Evolutionary conservation across 2,329 filamentous ascomycete species (phyloP).

Genomic region (Aspergillus sp.): DNA sequence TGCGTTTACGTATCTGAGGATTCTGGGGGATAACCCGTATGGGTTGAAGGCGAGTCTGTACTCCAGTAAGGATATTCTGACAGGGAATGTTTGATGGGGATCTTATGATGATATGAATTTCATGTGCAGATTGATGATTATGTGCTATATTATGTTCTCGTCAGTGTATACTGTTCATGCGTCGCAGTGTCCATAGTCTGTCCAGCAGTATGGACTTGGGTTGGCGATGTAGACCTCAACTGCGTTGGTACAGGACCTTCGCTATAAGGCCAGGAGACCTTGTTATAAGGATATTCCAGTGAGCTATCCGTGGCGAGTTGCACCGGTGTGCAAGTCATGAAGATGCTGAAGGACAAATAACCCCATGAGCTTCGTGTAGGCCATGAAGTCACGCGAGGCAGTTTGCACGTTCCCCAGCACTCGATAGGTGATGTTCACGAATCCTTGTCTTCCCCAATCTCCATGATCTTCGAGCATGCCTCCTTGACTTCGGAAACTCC

Average conservation of each 20-base stretch:
- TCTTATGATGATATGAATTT: background rate
- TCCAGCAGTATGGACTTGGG: background rate
- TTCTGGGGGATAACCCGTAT: conserved; percentile 56
- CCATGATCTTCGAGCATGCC: conserved; percentile 36
- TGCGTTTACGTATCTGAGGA: conserved; percentile 61
- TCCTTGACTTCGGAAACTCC: conserved; percentile 36
- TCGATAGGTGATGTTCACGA: conserved; percentile 13
- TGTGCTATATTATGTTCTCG: conserved; percentile 5
- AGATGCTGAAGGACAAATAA: too few relatives aligned
- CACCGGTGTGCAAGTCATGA: too few relatives aligned
- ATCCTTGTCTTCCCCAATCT: conserved; percentile 11
- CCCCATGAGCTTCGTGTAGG: background rate
- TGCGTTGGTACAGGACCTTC: too few relatives aligned
- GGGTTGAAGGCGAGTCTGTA: conserved; percentile 50
- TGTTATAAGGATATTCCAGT: too few relatives aligned
- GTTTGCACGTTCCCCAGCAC: background rate
- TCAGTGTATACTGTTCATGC: background rate
- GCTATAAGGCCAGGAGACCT: too few relatives aligned
- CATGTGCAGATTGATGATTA: conserved; percentile 5
- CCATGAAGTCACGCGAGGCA: background rate
- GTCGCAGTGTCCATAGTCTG: background rate
- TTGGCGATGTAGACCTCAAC: too few relatives aligned
- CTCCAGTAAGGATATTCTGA: conserved; percentile 34
- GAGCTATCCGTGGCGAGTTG: too few relatives aligned
- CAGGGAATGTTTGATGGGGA: conserved; percentile 15